Evolutionary conservation across 257 asterid genomes (phyloP), one percentile per base, ranked within the genome.

Genomic region (Nicotiana paniculata): DNA sequence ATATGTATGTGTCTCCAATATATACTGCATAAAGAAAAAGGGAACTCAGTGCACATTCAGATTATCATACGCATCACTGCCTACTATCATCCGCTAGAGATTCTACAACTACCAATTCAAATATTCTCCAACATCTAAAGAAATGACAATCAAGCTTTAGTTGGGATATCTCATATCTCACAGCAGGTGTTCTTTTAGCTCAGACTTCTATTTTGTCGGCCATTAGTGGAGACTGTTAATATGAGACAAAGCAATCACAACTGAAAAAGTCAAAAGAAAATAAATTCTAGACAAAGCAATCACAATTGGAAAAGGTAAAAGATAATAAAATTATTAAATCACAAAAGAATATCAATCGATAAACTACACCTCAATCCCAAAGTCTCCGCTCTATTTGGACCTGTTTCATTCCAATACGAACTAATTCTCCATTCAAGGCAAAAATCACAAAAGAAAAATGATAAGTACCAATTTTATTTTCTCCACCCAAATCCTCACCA

Each of bases 11-110:
- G 62, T 55, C 84, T 86, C 86, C 80, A 82, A 82, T 54, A 84
- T 75, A 85, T 77, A 89, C 90, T 87, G 85, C 66, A 91, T 65
- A 83, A 43, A 86, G 70, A 76, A 75, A 43, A 48, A 75, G 26
- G 46, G 28, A 75, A 51, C 63, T 75, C 80, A 86, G 39, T 9
- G 37, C 59, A 72, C 78, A 72, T 21, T 46, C 78, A 74, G 79
- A 74, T 48, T 74, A 74, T 48, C 79, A 72, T 6, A 24, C 37
- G 13, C 61, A 24, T 72, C 62, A 74, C 79, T 51, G 32, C 79
- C 62, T 75, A 28, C 63, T 15, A 72, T 72, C 61, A 72, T 48
- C 78, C 24, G 16, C 43, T 48, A 48, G 62, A 74, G 43, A 26
- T 26, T 74, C 63, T 51, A 74, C 62, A 6, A 51, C 39, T 48